Conservation (phyloP, 306 rosid genomes). For the Prunus davidiana region DNA sequence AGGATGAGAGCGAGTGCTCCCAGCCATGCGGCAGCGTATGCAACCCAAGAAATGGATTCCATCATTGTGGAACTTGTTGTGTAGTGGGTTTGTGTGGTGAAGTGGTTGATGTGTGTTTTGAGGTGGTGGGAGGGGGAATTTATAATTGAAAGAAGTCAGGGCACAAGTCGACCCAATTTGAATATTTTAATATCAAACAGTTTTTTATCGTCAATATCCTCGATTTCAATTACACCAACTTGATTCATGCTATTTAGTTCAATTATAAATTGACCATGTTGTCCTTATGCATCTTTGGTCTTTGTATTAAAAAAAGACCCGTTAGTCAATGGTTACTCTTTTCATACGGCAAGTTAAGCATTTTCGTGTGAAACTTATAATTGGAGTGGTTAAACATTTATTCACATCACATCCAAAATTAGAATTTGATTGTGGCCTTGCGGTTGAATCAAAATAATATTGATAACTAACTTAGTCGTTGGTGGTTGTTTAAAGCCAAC, state of each 20-base stretch:
- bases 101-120: neutral
- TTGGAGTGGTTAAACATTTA: fast-evolving
- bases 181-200: neutral
- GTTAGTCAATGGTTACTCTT: neutral
- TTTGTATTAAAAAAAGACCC: neutral
- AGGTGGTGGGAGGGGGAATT: neutral
- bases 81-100: neutral
- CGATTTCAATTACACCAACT: neutral
- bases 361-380: neutral
- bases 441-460: neutral
- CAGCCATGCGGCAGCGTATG: conserved; percentile 34
- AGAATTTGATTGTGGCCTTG: neutral
- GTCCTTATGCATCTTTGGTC: neutral
- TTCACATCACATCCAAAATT: neutral
- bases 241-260: neutral
- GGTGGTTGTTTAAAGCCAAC: neutral
- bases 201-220: neutral
- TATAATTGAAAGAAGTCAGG: neutral
- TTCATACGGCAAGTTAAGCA: neutral
- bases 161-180: neutral
- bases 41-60: conserved; percentile 29
- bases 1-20: conserved; percentile 45
- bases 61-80: neutral
- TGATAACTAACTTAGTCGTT: neutral
- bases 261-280: neutral